phyloP scores from a whole-genome alignment of 345 rosid species.

The Sapria himalayana region DNA sequence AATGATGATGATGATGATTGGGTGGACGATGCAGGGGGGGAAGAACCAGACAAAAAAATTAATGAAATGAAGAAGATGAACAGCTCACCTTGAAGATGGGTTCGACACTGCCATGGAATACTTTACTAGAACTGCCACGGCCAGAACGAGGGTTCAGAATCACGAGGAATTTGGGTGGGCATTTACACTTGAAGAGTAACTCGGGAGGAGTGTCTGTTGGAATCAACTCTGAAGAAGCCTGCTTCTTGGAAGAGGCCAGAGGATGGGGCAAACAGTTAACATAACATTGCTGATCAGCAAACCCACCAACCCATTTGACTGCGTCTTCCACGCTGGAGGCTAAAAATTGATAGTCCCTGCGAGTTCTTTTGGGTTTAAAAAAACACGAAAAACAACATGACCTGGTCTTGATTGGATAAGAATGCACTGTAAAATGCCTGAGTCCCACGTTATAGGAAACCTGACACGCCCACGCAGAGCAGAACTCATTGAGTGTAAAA shows the following conservation, averaged over 20 bases:
- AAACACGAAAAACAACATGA: constrained; percentile 64
- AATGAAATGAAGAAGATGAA: background rate
- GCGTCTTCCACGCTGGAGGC: constrained; percentile 70
- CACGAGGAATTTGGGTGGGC: constrained; percentile 83
- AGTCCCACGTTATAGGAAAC: constrained; percentile 67
- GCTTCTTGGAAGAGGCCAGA: constrained; percentile 69
- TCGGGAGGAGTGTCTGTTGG: constrained; percentile 77
- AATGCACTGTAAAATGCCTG: constrained; percentile 75
- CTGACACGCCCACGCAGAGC: constrained; percentile 17
- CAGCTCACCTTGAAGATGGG: constrained; percentile 76
- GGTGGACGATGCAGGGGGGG: no score
- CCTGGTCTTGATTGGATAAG: constrained; percentile 46
- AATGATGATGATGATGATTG: no score
- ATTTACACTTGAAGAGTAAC: constrained; percentile 73
- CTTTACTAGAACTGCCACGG: constrained; percentile 77
- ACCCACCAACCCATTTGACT: constrained; percentile 91
- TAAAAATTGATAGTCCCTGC: constrained; percentile 61
- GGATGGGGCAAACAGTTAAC: constrained; percentile 88
- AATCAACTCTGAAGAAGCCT: constrained; percentile 63
- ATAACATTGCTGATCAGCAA: constrained; percentile 88
- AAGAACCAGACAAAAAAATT: background rate
- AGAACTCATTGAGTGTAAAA: no score
- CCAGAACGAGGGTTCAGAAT: constrained; percentile 92
- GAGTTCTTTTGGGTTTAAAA: constrained; percentile 52
- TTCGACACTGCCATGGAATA: constrained; percentile 64